Evolutionary conservation across 768 basidiomycete genomes (phyloP).

Genomic region (Sarcodon sp.): DNA sequence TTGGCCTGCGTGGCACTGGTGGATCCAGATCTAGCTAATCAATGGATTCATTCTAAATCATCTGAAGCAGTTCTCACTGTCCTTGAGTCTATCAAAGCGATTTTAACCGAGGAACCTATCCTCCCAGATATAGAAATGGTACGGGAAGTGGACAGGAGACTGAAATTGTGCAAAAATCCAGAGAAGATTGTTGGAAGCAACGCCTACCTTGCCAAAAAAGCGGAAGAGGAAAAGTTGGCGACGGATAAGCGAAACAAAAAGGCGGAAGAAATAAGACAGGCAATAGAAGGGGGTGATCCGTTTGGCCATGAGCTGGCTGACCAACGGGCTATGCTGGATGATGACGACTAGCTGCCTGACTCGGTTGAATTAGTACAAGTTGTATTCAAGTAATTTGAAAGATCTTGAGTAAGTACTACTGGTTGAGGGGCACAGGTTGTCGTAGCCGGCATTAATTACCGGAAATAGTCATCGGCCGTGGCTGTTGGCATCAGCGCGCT

Average conservation of each 20-base stretch:
- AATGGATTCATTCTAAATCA: constrained; percentile 44
- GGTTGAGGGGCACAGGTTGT: too few relatives aligned
- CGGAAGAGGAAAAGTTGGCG: constrained; percentile 57
- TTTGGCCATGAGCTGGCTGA: constrained; percentile 46
- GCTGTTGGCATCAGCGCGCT: too few relatives aligned
- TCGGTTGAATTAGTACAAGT: constrained; percentile 21
- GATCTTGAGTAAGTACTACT: too few relatives aligned
- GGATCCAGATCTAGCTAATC: constrained; percentile 40
- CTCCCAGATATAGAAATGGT: constrained; percentile 75
- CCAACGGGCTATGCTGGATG: constrained; percentile 30
- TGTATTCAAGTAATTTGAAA: not conserved
- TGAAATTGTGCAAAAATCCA: constrained; percentile 88
- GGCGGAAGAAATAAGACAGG: constrained; percentile 38
- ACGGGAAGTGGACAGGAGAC: constrained; percentile 76
- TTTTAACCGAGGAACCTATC: constrained; percentile 42
- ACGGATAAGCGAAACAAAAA: constrained; percentile 47
- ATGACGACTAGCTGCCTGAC: constrained; percentile 36
- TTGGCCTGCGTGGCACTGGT: constrained; percentile 64
- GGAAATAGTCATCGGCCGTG: too few relatives aligned
- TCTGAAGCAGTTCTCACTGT: constrained; percentile 22
- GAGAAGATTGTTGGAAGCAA: constrained; percentile 90
- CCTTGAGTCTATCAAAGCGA: constrained; percentile 36
- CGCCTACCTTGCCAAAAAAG: constrained; percentile 60
- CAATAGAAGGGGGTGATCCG: constrained; percentile 48
- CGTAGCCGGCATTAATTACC: too few relatives aligned